Conservation (phyloP, 2,329 filamentous ascomycete genomes). For the Aspergillus novoparasiticus region DNA sequence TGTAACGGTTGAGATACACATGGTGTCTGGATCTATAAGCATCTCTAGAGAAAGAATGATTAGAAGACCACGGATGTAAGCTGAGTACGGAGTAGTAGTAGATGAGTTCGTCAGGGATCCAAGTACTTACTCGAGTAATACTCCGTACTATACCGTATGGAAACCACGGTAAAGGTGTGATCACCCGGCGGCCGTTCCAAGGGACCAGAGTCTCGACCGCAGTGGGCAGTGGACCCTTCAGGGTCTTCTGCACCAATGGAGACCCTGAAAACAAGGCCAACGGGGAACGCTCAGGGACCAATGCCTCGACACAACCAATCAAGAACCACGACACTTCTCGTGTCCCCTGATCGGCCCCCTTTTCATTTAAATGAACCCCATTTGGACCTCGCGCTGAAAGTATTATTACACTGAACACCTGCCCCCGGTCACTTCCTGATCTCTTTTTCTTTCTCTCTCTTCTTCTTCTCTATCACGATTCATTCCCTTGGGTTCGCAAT, state of each 20-base stretch:
- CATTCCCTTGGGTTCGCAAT: conserved; percentile 10
- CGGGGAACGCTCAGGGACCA: conserved; percentile 20
- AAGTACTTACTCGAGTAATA: neutral
- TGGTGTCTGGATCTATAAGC: no score
- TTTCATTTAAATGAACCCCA: conserved; percentile 20
- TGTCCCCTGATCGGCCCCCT: conserved; percentile 24
- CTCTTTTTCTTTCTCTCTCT: conserved; percentile 7
- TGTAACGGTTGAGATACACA: no score
- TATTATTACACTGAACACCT: conserved; percentile 14
- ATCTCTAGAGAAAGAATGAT: no score
- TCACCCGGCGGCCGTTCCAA: conserved; percentile 9
- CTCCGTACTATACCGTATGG: conserved; percentile 5
- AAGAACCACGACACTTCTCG: neutral
- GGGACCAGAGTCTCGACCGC: conserved; percentile 17
- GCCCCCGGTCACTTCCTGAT: conserved; percentile 6
- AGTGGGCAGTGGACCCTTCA: conserved; percentile 5
- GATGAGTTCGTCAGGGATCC: neutral
- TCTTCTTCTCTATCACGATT: conserved; percentile 7
- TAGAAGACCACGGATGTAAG: neutral
- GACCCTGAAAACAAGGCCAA: neutral
- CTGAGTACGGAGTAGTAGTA: no score
- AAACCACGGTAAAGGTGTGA: conserved; percentile 12
- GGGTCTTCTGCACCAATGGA: conserved; percentile 13
- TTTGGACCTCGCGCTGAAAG: conserved; percentile 3
- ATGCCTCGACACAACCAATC: conserved; percentile 16